phyloP scores from a whole-genome alignment of 192 early-diverging fungal genomes.

The Phlyctochytrium bullatum region DNA sequence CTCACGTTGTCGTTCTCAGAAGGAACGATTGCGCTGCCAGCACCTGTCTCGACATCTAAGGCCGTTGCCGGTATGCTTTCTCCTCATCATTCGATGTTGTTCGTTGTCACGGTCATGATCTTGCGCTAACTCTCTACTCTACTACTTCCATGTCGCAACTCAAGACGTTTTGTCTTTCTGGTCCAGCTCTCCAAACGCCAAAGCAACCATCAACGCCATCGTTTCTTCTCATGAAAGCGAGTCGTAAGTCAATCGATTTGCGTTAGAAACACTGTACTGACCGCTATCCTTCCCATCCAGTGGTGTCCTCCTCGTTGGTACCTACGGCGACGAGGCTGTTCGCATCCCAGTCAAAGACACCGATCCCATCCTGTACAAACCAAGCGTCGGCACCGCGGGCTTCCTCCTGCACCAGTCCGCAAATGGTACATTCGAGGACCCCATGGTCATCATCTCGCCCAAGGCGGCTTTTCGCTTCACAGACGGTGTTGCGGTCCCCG shows the following conservation, averaged over 20 bases:
- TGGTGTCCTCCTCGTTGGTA: background rate
- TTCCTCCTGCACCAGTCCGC: background rate
- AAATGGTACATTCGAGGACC: background rate
- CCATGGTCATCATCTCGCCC: background rate
- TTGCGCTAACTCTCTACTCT: background rate
- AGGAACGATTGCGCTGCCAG: too few species aligned
- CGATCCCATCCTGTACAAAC: background rate
- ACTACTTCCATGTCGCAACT: too few species aligned
- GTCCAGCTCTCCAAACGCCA: background rate
- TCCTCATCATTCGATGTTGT: too few species aligned
- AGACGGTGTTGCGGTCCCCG: background rate
- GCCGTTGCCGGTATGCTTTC: too few species aligned
- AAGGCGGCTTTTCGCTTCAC: background rate
- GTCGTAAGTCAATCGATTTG: background rate
- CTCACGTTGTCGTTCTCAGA: too few species aligned
- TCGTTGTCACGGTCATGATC: too few species aligned
- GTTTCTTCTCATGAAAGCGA: background rate
- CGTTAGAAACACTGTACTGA: background rate
- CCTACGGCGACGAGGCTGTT: background rate
- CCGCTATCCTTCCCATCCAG: background rate
- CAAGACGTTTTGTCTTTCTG: background rate
- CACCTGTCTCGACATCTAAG: too few species aligned
- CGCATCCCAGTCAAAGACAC: background rate
- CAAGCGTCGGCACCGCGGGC: background rate
- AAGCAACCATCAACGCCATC: background rate